These are phyloP conservation scores for Cryptosporidium tyzzeri DNA, from an alignment of 169 alveolate genomes.

Conservation along the genomic window DNA sequence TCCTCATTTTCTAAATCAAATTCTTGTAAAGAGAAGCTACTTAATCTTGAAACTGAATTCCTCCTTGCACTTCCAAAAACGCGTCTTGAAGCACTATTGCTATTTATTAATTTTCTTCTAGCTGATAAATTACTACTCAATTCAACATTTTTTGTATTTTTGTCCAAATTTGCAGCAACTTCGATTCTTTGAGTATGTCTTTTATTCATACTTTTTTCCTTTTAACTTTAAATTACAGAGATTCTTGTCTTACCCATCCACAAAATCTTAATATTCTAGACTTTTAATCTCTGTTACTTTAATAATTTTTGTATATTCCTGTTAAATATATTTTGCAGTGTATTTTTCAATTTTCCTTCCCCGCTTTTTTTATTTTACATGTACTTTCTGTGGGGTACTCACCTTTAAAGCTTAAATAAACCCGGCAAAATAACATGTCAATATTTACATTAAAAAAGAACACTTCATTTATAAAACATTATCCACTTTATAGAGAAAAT, in stretches of 20 bases:
- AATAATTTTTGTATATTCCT: neutral
- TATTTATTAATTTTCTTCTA: constrained; percentile 12
- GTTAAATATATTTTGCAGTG: neutral
- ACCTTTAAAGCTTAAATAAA: neutral
- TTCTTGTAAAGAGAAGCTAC: constrained; percentile 17
- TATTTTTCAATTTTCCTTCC: neutral
- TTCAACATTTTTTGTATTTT: constrained; percentile 1
- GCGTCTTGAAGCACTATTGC: constrained; percentile 17
- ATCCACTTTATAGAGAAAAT: neutral
- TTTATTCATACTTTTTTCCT: constrained; percentile 22
- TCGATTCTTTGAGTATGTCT: constrained; percentile 34
- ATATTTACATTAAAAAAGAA: neutral
- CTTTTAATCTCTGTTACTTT: neutral
- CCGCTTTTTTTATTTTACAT: constrained; percentile 21
- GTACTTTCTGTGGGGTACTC: constrained; percentile 68
- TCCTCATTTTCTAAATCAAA: constrained; percentile 32
- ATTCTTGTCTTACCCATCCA: neutral
- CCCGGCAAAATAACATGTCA: constrained; percentile 60
- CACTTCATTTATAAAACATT: neutral
- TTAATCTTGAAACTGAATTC: constrained; percentile 20
- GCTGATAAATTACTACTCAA: constrained; percentile 21
- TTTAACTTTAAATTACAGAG: neutral
- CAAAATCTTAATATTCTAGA: neutral
- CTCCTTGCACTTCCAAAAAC: constrained; percentile 26
- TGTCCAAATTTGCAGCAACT: neutral